Base-by-base conservation (phyloP, 352 stramenopile genomes). In the Phytophthora chlamydospora region DNA sequence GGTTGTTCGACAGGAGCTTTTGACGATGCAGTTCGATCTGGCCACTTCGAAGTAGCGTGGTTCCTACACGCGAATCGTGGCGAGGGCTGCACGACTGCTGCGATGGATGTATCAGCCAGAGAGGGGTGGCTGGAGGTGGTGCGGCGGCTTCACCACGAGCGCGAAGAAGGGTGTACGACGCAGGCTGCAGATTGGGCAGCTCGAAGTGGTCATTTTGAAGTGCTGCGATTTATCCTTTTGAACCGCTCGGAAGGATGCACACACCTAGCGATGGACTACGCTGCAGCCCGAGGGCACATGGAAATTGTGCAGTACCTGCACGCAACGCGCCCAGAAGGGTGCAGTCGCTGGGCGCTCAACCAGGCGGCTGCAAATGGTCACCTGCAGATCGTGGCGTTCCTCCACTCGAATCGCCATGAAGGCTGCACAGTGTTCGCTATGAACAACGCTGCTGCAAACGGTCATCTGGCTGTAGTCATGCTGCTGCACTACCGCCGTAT, bases 301-400 rank as follows among this genome's bases (percentile, higher is more conserved):
- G 31, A 64, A 14, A 50, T 66, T 19, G 44, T 71, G 8, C 32
- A 32, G n/a, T 71, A 48, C 27, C 29, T 71, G 35, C 54, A 71
- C 35, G 27, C 40, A n/a, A 34, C 16, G 11, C 55, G 58, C 3
- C 9, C 31, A 7, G 62, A 60, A 41, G 58, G 58, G 9, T 71
- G 62, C 47, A 71, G 36, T 7, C 32, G 36, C 7, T 51, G 41
- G 45, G 62, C 62, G 10, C 63, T 71, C 35, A 60, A 71, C 41
- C 29, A 54, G n/a, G 62, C 62, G 11, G 62, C 62, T 14, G 40
- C 55, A 14, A 41, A 43, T 21, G 62, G 55, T 11, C 55, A 66
- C 41, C 21, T 63, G 24, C 27, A 57, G 10, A 43, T 71, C 6
- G 46, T 61, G 10, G 13, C 45, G 34, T 71, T 54, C n/a, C 54